Conservation (phyloP, 2,329 filamentous ascomycete species). For the Aspergillus neoniger region DNA sequence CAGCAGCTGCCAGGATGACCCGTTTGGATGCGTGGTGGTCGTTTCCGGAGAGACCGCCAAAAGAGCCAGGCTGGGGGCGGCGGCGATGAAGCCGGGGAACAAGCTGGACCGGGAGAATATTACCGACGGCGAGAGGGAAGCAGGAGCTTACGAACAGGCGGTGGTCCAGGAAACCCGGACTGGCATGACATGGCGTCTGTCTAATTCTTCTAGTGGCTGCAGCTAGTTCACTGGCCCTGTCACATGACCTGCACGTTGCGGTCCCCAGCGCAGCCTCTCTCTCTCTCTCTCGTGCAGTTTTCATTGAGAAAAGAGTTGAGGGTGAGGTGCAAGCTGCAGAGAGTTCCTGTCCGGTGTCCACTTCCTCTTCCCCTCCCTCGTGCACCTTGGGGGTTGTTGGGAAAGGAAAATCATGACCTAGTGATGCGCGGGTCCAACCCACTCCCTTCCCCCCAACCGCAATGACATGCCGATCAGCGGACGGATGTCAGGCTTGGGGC, state of each 20-base stretch:
- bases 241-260: not conserved
- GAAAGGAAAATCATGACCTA: not conserved
- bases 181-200: not conserved
- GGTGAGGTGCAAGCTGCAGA: not conserved
- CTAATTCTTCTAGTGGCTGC: not conserved
- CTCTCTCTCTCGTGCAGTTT: not conserved
- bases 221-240: not conserved
- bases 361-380: too few relatives aligned
- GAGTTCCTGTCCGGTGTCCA: too few relatives aligned
- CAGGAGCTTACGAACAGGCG: not conserved
- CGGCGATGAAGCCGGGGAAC: not conserved
- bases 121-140: not conserved
- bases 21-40: not conserved
- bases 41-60: not conserved
- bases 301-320: not conserved
- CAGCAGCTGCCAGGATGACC: not conserved
- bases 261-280: too few relatives aligned
- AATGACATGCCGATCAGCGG: conserved; percentile 3
- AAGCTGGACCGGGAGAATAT: not conserved
- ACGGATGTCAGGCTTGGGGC: not conserved
- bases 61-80: not conserved
- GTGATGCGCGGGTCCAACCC: not conserved
- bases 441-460: too few relatives aligned
- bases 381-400: not conserved
- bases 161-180: not conserved